Evolutionary conservation across 257 asterid genomes (phyloP), one percentile per base, ranked within the genome.

Genomic region (Nicotiana undulata): DNA sequence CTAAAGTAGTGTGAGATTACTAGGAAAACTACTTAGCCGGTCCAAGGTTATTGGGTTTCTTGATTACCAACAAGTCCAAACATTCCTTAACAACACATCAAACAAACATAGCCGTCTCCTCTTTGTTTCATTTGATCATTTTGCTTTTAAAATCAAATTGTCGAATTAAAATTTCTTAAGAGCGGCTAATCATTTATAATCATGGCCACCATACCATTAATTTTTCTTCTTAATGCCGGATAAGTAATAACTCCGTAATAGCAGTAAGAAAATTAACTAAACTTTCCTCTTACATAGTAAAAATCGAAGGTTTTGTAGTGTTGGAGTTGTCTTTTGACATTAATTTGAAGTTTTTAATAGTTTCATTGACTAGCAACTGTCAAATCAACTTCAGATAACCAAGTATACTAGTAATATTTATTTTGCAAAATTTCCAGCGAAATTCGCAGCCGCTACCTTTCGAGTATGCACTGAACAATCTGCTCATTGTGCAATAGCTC

Each of bases 21-120:
- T 59, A 77, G 17, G 72, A 10, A 77, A 59, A 44, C 40, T 20
- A 70, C 46, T 70, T 70, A 24, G 74, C 81, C 81, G 72, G 81
- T 72, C 65, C 92, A 58, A 87, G 84, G 53, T 68, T 68, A 83
- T 85, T 56, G 90, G 89, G 83, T 83, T 81, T 53, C 53, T 40
- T 80, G 61, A 56, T 46, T n/a, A 1, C 13, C 66, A 59, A 76
- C 83, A 63, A 79, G 63, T 67, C 85, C 86, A 86, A 88, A 78
- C 80, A 79, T 81, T 90, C 79, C 81, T 75, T 37, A 63, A 81
- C 86, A 81, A 34, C 77, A 37, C 8, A 87, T 86, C 83, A 88
- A 79, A 89, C 94, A 87, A 90, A 77, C 3, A 79, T 13, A 83
- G 90, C 92, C 93, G 91, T 67, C 88, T 83, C 1, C 16, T 9